Conservation (phyloP, 73 alveolate species). For the Paramecium primaurelia region DNA sequence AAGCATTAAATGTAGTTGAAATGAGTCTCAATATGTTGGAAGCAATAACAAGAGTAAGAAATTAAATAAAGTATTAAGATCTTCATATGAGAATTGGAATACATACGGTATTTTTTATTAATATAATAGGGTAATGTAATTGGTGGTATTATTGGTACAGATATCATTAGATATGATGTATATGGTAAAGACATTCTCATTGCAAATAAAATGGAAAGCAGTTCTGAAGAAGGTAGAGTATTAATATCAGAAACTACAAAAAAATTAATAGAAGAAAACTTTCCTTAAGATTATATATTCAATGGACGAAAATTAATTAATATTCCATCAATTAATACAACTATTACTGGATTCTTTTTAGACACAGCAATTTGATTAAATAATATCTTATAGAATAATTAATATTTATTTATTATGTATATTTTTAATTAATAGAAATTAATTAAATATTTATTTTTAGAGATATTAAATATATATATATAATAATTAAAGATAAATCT, state of each 20-base stretch:
- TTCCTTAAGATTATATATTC: not conserved
- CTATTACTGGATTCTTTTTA: conserved; percentile 9
- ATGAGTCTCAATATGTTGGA: conserved; percentile 53
- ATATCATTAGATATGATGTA: conserved; percentile 70
- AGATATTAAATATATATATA: too few relatives aligned
- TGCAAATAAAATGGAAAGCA: conserved; percentile 71
- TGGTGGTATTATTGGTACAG: conserved; percentile 72
- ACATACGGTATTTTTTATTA: conserved; percentile 51
- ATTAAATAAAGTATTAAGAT: conserved; percentile 50
- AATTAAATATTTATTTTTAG: too few relatives aligned
- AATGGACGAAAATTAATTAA: conserved; percentile 44
- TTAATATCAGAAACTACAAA: conserved; percentile 57
- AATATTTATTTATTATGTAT: too few relatives aligned
- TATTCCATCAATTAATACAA: conserved; percentile 45
- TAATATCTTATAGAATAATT: not conserved
- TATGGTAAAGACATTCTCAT: conserved; percentile 66
- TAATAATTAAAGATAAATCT: not conserved
- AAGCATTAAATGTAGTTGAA: conserved; percentile 62
- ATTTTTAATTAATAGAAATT: too few relatives aligned
- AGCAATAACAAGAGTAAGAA: conserved; percentile 58
- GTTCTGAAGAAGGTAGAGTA: conserved; percentile 64
- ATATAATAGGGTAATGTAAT: conserved; percentile 60
- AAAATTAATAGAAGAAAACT: conserved; percentile 45
- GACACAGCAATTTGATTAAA: not conserved
- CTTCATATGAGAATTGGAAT: conserved; percentile 71